Percentiles rank a stretch among this genome's conserved stretches.
These are phyloP conservation scores for Aureoboletus auriporus DNA, from an alignment of 768 basidiomycete genomes.

Conservation along the genomic window DNA sequence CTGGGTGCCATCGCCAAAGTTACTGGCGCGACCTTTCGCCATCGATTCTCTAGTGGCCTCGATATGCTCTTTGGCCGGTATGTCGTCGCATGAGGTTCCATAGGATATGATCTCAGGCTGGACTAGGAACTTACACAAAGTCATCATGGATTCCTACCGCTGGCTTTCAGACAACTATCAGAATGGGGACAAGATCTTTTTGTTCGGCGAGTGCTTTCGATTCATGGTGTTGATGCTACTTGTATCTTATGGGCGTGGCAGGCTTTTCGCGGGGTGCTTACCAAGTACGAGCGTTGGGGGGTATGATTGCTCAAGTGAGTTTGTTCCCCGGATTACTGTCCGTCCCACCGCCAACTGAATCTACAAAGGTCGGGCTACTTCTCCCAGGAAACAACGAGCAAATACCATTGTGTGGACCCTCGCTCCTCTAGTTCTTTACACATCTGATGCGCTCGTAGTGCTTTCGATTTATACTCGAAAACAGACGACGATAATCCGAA, in stretches of 20 bases:
- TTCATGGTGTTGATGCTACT: neutral
- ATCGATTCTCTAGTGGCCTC: slow-evolving; percentile 22
- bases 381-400: slow-evolving; percentile 38
- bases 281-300: slow-evolving; percentile 40
- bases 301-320: slow-evolving; percentile 39
- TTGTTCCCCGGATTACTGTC: neutral
- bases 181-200: slow-evolving; percentile 36
- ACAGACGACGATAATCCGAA: slow-evolving; percentile 15
- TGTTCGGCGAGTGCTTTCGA: slow-evolving; percentile 34
- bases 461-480: slow-evolving; percentile 36
- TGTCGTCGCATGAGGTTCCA: neutral
- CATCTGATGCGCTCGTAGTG: slow-evolving; percentile 21
- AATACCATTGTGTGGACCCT: slow-evolving; percentile 33
- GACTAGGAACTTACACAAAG: slow-evolving; percentile 33
- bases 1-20: slow-evolving; percentile 34
- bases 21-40: slow-evolving; percentile 12
- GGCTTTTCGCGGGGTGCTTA: slow-evolving; percentile 49
- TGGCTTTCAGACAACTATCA: slow-evolving; percentile 40
- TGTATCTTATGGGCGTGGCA: slow-evolving; percentile 13
- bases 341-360: neutral
- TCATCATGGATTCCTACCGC: slow-evolving; percentile 34
- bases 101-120: neutral
- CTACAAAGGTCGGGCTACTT: slow-evolving; percentile 37
- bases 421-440: neutral
- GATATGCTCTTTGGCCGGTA: slow-evolving; percentile 39